Conservation (phyloP, 2,329 filamentous ascomycete genomes). For the Penicillium vulpinum region DNA sequence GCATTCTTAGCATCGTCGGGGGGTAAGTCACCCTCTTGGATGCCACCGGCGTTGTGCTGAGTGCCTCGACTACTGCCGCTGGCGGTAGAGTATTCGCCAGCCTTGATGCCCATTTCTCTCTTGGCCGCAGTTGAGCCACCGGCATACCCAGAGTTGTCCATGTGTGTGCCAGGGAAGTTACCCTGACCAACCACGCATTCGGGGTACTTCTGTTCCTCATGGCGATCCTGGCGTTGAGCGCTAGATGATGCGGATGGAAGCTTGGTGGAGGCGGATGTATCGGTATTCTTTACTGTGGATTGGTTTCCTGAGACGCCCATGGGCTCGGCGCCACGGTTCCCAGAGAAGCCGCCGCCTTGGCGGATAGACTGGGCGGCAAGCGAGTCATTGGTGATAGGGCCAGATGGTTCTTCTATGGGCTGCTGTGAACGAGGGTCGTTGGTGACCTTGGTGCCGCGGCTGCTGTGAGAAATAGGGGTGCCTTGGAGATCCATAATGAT, state of each 20-base stretch:
- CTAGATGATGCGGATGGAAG: conserved; percentile 52
- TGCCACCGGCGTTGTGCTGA: conserved; percentile 29
- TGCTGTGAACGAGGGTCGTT: conserved; percentile 53
- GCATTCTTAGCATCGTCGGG: conserved; percentile 46
- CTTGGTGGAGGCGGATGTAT: conserved; percentile 54
- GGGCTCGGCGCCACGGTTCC: conserved; percentile 58
- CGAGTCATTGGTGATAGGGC: conserved; percentile 66
- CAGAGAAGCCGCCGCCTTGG: conserved; percentile 59
- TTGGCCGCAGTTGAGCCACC: conserved; percentile 38
- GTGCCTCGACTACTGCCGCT: conserved; percentile 31
- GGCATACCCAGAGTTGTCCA: conserved; percentile 35
- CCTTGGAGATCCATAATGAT: conserved; percentile 45
- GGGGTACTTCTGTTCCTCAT: conserved; percentile 47
- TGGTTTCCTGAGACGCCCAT: conserved; percentile 52
- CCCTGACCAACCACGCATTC: conserved; percentile 41
- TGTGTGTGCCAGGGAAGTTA: conserved; percentile 40
- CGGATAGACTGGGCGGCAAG: conserved; percentile 72
- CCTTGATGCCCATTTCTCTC: conserved; percentile 28
- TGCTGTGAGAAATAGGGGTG: conserved; percentile 33
- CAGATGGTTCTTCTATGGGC: conserved; percentile 62
- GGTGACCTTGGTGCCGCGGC: conserved; percentile 44
- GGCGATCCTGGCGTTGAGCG: conserved; percentile 45
- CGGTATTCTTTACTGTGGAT: conserved; percentile 58
- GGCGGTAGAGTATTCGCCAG: conserved; percentile 25
- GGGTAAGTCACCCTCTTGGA: conserved; percentile 47